Evolutionary conservation across 768 basidiomycete genomes (phyloP).

Genomic region (Xerocomus brunneocitrinus): DNA sequence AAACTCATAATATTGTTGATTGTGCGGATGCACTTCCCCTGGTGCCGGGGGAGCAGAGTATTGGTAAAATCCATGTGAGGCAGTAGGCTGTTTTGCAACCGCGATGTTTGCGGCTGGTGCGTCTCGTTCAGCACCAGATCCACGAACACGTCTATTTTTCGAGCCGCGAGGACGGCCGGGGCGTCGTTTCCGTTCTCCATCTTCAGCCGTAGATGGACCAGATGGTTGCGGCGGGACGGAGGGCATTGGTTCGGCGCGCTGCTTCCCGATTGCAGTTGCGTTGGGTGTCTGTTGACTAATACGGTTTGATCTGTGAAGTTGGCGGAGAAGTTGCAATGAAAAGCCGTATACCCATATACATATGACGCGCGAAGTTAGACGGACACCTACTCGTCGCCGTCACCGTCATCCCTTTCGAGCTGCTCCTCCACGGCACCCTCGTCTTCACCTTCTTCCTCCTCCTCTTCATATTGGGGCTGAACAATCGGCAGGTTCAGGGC

Average conservation of each 20-base stretch:
- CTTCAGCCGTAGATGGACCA: conserved; percentile 25
- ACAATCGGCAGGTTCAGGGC: conserved; percentile 57
- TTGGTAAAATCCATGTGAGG: conserved; percentile 43
- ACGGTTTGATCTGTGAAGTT: conserved; percentile 22
- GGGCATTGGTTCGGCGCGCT: conserved; percentile 24
- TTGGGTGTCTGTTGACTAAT: conserved; percentile 13
- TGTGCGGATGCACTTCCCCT: conserved; percentile 53
- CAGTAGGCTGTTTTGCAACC: conserved; percentile 27
- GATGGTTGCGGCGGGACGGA: conserved; percentile 23
- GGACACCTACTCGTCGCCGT: conserved; percentile 31
- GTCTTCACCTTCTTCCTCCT: conserved; percentile 70
- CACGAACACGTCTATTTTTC: conserved; percentile 59
- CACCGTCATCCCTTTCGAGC: conserved; percentile 46
- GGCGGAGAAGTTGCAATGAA: conserved; percentile 3
- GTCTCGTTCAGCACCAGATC: conserved; percentile 28
- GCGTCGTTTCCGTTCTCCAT: conserved; percentile 54
- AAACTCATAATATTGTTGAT: conserved; percentile 80
- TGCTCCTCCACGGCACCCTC: conserved; percentile 71
- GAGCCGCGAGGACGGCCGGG: conserved; percentile 79
- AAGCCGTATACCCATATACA: conserved; percentile 1
- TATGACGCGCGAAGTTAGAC: conserved; percentile 7
- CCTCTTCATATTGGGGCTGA: conserved; percentile 43
- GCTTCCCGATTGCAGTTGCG: conserved; percentile 15
- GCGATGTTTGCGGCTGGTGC: conserved; percentile 7
- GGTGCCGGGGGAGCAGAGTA: conserved; percentile 39